Base-by-base conservation (phyloP, 371 early-diverging fungal species). In the Zopfochytrium polystomum region DNA sequence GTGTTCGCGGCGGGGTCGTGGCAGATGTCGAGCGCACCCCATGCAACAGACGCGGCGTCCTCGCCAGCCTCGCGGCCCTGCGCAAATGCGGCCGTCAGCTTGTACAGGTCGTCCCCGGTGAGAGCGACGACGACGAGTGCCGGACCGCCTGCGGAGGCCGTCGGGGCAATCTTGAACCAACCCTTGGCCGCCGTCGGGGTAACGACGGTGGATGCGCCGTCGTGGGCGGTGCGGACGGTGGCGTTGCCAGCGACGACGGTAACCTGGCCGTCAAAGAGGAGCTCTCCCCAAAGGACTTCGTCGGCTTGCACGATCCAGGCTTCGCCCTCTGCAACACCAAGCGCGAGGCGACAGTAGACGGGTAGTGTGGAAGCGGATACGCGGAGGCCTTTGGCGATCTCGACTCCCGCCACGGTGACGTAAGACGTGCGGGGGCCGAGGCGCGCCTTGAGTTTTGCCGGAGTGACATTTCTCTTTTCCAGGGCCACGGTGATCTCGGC, bases 241-340 rank as follows among this genome's bases (percentile, higher is more conserved):
- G 69, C 75, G 33, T 77, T 76, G 67, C 54, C 75, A 6, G 49
- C 56, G 26, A 32, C n/a, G 7, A 18, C 7, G 18, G 38, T 38
- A 45, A 85, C 74, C 45, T 75, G 56, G 51, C 85, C 83, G 20
- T 77, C 73, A 52, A 87, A 86, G 23, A 86, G 81, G 64, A 87
- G 3, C 72, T 78, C 29, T 2, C 75, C 75, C 9, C 50, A 46
- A 15, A 60, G 46, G 32, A 58, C 62, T 11, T 68, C 55, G 30
- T 87, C 84, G 31, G 80, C 75, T 45, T 84, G 84, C 0, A 86
- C 73, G 49, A 90, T 71, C 90, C 88, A 87, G 1, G 87, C 74
- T 66, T 89, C 88, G 18, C 72, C 0, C 60, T 63, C 15, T 38
- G 57, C 52, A 63, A 51, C 13, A 68, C 62, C 59, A 71, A 65